phyloP scores from a whole-genome alignment of 768 basidiomycete species.

The Podaxis rugospora region DNA sequence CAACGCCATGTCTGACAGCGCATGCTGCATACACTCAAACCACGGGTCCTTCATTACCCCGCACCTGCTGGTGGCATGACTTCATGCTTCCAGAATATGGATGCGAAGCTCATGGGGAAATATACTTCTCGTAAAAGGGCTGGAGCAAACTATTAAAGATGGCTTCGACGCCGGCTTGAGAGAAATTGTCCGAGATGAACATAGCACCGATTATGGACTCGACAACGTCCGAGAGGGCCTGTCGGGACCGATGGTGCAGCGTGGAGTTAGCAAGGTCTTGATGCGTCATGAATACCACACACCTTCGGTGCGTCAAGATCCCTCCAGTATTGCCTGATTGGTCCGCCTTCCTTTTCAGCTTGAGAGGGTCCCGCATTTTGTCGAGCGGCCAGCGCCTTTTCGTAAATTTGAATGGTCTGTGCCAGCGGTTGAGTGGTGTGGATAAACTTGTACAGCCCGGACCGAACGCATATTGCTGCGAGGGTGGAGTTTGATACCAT shows the following conservation, averaged over 20 bases:
- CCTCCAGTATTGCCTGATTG: slow-evolving; percentile 73
- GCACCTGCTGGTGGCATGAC: slow-evolving; percentile 36
- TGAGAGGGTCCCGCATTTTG: slow-evolving; percentile 41
- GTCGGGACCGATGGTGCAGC: slow-evolving; percentile 7
- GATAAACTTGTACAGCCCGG: slow-evolving; percentile 61
- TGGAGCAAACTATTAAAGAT: slow-evolving; percentile 66
- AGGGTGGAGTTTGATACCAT: slow-evolving; percentile 84
- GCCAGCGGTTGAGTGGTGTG: slow-evolving; percentile 51
- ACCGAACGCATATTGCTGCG: slow-evolving; percentile 70
- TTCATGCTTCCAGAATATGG: slow-evolving; percentile 62
- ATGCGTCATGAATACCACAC: slow-evolving; percentile 10
- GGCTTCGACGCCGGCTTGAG: slow-evolving; percentile 51
- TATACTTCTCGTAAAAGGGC: slow-evolving; percentile 77
- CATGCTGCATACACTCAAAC: not conserved
- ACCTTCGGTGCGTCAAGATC: slow-evolving; percentile 79
- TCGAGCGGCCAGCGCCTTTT: slow-evolving; percentile 37
- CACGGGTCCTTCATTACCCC: not conserved
- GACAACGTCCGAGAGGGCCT: slow-evolving; percentile 77
- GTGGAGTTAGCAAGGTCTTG: not conserved
- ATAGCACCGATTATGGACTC: slow-evolving; percentile 79
- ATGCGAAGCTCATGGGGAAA: slow-evolving; percentile 20
- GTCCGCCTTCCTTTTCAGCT: slow-evolving; percentile 44
- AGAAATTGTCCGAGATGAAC: slow-evolving; percentile 72
- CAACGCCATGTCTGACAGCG: not conserved
- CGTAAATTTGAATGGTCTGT: slow-evolving; percentile 50